A percentile compares a stretch with the other conserved stretches of the same genome.
Evolutionary conservation across 345 rosid genomes (phyloP).

Genomic region (Toxicodendron radicans): DNA sequence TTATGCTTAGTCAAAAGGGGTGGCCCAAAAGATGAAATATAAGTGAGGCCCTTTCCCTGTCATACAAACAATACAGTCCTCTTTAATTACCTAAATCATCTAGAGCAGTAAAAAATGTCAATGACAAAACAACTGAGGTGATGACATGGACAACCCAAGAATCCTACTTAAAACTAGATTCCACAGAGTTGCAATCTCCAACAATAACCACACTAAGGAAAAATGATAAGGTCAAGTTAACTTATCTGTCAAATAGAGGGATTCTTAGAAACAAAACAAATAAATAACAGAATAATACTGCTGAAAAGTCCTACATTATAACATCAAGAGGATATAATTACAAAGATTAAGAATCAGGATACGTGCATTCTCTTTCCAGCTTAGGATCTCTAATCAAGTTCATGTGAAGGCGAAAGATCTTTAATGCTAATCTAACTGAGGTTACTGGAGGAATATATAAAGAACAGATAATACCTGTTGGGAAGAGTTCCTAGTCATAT

Average conservation of each 20-base stretch:
- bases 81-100: conserved; percentile 11
- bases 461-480: conserved; percentile 50
- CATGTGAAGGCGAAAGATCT: conserved; percentile 2
- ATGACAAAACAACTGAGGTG: background rate
- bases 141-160: background rate
- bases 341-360: background rate
- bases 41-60: conserved; percentile 65
- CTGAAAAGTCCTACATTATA: background rate
- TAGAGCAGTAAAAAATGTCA: background rate
- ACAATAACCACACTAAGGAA: background rate
- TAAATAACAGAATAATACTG: background rate
- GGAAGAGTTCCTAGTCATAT: conserved; percentile 33
- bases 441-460: background rate
- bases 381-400: conserved; percentile 10
- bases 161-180: background rate
- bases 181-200: background rate
- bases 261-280: background rate
- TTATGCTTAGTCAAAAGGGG: conserved; percentile 57
- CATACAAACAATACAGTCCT: conserved; percentile 13
- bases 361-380: background rate
- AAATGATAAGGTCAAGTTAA: background rate
- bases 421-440: background rate
- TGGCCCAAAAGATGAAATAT: conserved; percentile 60
- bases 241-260: background rate
- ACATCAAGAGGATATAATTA: background rate